phyloP scores from a whole-genome alignment of 1,284 basidiomycete genomes.

The Pyrrhoderma noxium region DNA sequence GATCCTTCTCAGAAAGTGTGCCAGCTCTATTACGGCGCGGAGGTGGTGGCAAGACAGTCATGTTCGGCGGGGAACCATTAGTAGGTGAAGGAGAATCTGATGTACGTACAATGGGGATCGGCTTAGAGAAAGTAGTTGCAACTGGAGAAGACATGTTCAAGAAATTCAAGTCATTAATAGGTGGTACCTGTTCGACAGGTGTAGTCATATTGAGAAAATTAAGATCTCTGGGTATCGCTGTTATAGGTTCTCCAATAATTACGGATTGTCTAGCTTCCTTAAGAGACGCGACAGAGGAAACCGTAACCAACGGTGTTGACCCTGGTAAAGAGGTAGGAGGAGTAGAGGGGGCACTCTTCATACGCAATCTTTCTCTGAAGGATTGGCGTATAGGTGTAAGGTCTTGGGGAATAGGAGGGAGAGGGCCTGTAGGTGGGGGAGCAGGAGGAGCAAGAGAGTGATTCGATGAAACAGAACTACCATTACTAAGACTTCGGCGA shows the following conservation, averaged over 20 bases:
- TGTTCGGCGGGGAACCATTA: conserved; percentile 29
- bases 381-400: conserved; percentile 34
- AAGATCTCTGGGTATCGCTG: conserved; percentile 44
- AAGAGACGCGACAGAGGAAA: conserved; percentile 15
- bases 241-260: conserved; percentile 54
- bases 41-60: conserved; percentile 53
- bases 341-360: conserved; percentile 49
- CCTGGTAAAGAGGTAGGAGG: conserved; percentile 19
- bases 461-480: conserved; percentile 22
- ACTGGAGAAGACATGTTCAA: conserved; percentile 16
- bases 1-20: conserved; percentile 27
- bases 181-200: conserved; percentile 32
- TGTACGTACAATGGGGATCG: conserved; percentile 5
- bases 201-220: conserved; percentile 49
- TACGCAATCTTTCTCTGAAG: conserved; percentile 53
- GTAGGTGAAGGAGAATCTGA: conserved; percentile 27
- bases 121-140: conserved; percentile 8
- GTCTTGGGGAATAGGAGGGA: conserved; percentile 26
- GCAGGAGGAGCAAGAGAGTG: conserved; percentile 34
- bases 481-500: conserved; percentile 35
- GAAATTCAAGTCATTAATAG: conserved; percentile 22
- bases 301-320: conserved; percentile 16
- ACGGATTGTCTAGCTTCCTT: conserved; percentile 23
- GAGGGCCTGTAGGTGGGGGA: conserved; percentile 38
- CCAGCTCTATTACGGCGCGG: conserved; percentile 47